phyloP scores from a whole-genome alignment of 495 filamentous ascomycete genomes.

The Penicillium ochrochloron region DNA sequence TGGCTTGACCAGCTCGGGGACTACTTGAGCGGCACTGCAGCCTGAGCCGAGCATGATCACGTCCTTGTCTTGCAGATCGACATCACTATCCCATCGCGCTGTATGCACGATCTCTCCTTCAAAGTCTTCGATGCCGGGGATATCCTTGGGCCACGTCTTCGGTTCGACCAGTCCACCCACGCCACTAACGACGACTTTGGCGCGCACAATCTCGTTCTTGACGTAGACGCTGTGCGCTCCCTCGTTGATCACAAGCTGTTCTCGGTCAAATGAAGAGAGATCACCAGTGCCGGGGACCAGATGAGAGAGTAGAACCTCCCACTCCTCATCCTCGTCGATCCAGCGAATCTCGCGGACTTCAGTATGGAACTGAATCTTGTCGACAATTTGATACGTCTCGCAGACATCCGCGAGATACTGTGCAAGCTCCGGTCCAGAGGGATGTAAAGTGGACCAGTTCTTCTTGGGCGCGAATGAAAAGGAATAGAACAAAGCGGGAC shows the following conservation, averaged over 20 bases:
- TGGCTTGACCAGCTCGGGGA: slow-evolving; percentile 43
- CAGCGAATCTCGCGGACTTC: slow-evolving; percentile 53
- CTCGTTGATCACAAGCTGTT: slow-evolving; percentile 33
- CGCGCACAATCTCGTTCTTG: slow-evolving; percentile 49
- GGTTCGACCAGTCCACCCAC: slow-evolving; percentile 61
- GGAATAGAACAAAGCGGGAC: slow-evolving; percentile 63
- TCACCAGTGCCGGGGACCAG: slow-evolving; percentile 59
- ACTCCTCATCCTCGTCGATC: slow-evolving; percentile 56
- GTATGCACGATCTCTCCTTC: slow-evolving; percentile 62
- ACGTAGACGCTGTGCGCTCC: slow-evolving; percentile 46
- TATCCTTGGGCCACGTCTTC: slow-evolving; percentile 51
- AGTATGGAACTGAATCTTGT: slow-evolving; percentile 64
- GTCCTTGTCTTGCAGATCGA: slow-evolving; percentile 54
- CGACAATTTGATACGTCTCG: slow-evolving; percentile 58
- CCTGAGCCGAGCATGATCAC: slow-evolving; percentile 67
- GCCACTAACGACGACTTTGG: slow-evolving; percentile 61
- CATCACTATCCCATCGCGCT: slow-evolving; percentile 55
- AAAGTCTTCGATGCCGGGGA: slow-evolving; percentile 60
- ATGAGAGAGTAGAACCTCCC: slow-evolving; percentile 57
- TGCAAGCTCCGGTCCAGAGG: slow-evolving; percentile 58
- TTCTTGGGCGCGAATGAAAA: slow-evolving; percentile 66
- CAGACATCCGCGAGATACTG: slow-evolving; percentile 65
- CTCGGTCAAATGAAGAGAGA: slow-evolving; percentile 40
- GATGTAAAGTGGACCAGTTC: slow-evolving; percentile 60
- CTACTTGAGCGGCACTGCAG: slow-evolving; percentile 57